A percentile compares a stretch with the other conserved stretches of the same genome.
phyloP scores from a whole-genome alignment of 345 rosid genomes.

The Rhizophora apiculata region DNA sequence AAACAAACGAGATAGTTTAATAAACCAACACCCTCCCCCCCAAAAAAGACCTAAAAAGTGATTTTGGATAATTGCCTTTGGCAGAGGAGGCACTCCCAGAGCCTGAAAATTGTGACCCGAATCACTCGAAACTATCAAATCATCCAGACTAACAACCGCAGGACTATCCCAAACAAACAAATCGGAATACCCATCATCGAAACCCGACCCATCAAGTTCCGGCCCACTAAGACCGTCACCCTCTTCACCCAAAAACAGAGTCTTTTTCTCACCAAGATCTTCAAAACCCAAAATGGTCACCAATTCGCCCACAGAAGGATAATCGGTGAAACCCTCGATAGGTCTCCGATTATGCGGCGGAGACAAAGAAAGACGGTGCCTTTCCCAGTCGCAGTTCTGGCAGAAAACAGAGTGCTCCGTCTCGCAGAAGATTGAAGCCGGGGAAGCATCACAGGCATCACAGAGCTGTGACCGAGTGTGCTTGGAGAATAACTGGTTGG shows the following conservation, averaged over 20 bases:
- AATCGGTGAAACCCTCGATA: conserved; percentile 67
- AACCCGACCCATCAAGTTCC: conserved; percentile 31
- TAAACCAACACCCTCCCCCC: not conserved
- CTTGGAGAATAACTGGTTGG: conserved; percentile 76
- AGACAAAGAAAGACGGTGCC: conserved; percentile 31
- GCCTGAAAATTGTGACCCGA: conserved; percentile 50
- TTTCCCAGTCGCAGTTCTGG: conserved; percentile 89
- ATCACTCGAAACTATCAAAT: conserved; percentile 49
- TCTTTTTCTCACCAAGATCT: conserved; percentile 37
- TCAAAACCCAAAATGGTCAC: conserved; percentile 52
- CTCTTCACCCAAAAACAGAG: conserved; percentile 27
- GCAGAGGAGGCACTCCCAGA: conserved; percentile 64
- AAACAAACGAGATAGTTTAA: not conserved
- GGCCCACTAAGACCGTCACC: conserved; percentile 17
- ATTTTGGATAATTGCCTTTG: conserved; percentile 44
- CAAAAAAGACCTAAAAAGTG: not conserved
- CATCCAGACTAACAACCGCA: conserved; percentile 48
- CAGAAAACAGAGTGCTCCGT: conserved; percentile 67
- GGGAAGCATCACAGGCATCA: conserved; percentile 59
- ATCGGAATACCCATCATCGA: conserved; percentile 26
- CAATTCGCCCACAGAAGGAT: conserved; percentile 57
- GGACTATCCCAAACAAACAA: conserved; percentile 57
- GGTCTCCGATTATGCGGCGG: conserved; percentile 62
- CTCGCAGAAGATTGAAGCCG: conserved; percentile 82
- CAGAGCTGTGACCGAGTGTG: conserved; percentile 81